Base-by-base conservation (phyloP, 495 filamentous ascomycete genomes). In the Podospora comata region DNA sequence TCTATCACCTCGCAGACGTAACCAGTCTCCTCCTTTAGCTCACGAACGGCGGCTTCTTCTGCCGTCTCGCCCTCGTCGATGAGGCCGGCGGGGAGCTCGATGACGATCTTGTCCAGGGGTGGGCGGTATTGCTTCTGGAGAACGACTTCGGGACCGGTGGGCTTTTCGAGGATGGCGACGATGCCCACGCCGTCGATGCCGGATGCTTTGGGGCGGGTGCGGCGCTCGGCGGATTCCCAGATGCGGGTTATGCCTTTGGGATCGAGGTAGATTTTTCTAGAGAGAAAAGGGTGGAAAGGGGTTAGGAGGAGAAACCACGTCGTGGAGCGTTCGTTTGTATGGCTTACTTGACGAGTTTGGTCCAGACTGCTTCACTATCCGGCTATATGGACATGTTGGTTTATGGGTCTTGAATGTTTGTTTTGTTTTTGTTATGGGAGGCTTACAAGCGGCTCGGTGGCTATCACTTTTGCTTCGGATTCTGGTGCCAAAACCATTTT, bases 21-120 rank as follows among this genome's bases (percentile, higher is more conserved):
- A 5, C 95, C 95, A 0, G 95, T 97, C 79, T 99, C 95, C 78
- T 99, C 95, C 71, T 87, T 92, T 68, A 99, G 82, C 74, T 97
- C 94, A n/a, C 94, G 83, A 16, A 96, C 84, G 7, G 94, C 94
- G 65, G 90, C 90, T 68, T 91, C 77, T 72, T 93, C 90, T 0
- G 90, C 86, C 0, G 87, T 91, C 77, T 97, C 94, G 32, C 86
- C 88, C 7, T 87, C 89, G 78, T 97, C 94, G 16, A 97, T 86
- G 9, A 97, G 79, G 0, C 94, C 94, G 3, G 94, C 94, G 0
- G 94, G 94, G 2, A 96, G 84, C 75, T 97, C 94, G 67, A 97
- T 90, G 44, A 86, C 85, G 28, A 91, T 81, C 69, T 90, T 90
- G 70, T 91, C 87, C 55, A 96, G 81, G 0, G 94, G 94, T 0